Percentiles rank a stretch among this genome's conserved stretches.
phyloP scores from a whole-genome alignment of 345 rosid species.

The Gossypium ekmanianum region DNA sequence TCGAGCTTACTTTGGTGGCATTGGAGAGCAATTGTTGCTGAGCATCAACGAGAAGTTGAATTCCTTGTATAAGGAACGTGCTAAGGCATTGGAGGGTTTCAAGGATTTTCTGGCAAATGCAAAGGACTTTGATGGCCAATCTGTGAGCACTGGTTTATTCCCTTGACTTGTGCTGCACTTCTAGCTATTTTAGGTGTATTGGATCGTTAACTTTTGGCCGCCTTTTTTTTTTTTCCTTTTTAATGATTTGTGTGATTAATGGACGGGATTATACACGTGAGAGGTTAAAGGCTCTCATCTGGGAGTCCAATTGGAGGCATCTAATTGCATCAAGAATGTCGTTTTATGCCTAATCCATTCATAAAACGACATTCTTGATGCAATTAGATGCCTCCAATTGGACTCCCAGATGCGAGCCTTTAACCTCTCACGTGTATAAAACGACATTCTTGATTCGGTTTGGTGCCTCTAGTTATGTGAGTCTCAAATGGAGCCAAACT shows the following conservation, averaged over 20 bases:
- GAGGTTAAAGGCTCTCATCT: neutral
- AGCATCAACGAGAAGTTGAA: neutral
- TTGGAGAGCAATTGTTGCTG: neutral
- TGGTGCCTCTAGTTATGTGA: neutral
- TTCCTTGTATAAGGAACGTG: neutral
- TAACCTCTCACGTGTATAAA: neutral
- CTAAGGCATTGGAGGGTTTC: neutral
- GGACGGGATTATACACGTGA: neutral
- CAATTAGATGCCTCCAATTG: too few species aligned
- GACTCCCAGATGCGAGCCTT: too few species aligned
- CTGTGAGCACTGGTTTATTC: constrained; percentile 6
- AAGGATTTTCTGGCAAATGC: neutral
- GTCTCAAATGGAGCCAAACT: neutral
- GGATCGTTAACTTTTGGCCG: neutral
- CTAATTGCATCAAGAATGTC: neutral
- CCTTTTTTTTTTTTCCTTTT: neutral
- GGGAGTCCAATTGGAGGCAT: neutral
- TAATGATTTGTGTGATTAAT: neutral
- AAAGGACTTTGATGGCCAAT: neutral
- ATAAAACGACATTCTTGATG: neutral
- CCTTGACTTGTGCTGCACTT: neutral
- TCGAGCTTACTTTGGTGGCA: constrained; percentile 1
- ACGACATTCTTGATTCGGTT: neutral
- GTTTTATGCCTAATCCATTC: neutral
- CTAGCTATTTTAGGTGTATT: neutral